phyloP scores from a whole-genome alignment of 768 basidiomycete genomes.

The Hygrophorus russula region DNA sequence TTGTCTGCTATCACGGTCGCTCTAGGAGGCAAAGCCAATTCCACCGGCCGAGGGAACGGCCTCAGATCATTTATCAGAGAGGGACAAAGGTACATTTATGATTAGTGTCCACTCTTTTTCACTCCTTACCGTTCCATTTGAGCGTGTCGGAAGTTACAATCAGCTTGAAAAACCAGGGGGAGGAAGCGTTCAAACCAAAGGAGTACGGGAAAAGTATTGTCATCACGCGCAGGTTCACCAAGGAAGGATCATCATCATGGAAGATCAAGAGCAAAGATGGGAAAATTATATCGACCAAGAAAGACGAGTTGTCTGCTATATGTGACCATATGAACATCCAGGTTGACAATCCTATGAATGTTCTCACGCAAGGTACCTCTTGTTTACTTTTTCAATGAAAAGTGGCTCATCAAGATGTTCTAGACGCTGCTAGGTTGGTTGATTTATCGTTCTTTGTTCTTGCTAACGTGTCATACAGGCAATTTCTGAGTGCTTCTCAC shows the following conservation, averaged over 20 bases:
- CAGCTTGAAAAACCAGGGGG: conserved; percentile 79
- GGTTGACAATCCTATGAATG: conserved; percentile 93
- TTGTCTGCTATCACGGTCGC: conserved; percentile 89
- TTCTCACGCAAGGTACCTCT: conserved; percentile 68
- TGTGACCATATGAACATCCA: conserved; percentile 96
- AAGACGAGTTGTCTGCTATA: conserved; percentile 78
- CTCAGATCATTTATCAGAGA: conserved; percentile 80
- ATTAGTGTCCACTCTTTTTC: background rate
- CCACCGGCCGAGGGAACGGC: conserved; percentile 81
- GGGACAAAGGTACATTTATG: conserved; percentile 56
- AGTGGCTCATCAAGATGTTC: conserved; percentile 16
- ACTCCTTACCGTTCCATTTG: conserved; percentile 3
- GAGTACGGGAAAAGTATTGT: conserved; percentile 82
- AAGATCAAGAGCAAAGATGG: conserved; percentile 69
- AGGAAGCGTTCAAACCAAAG: conserved; percentile 77
- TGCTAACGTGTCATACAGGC: conserved; percentile 21
- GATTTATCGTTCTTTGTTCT: background rate
- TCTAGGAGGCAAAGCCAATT: conserved; percentile 85
- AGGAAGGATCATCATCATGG: conserved; percentile 68
- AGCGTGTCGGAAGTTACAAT: conserved; percentile 72
- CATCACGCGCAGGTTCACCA: conserved; percentile 72
- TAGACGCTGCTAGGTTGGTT: conserved; percentile 39
- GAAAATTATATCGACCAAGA: conserved; percentile 59
- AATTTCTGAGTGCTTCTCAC: conserved; percentile 78
- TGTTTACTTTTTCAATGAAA: background rate